Evolutionary conservation across 805 yeast species (phyloP), one percentile per base, ranked within the genome.

Genomic region (Teunomyces lycoperdinae): DNA sequence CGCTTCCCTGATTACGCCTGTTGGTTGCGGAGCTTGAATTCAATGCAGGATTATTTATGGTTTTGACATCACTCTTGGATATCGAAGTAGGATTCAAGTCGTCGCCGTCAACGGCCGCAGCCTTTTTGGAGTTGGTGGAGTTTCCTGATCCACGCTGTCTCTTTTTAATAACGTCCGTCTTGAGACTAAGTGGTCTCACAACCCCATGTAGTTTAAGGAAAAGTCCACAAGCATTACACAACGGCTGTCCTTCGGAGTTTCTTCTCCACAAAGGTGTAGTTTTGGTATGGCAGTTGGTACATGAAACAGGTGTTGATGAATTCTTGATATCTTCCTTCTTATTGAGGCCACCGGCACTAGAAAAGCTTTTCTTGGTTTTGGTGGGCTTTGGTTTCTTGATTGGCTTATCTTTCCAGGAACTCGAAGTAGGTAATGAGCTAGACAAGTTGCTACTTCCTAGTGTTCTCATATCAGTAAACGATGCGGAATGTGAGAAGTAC

Each of bases 261-360:
- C 97, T 76, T 57, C 99, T 75, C 99, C 99, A 92, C 13, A 92
- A 67, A 1, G 99, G 99, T 0, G 99, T 92, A 13, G 95, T 90
- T 53, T 79, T 82, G 0, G 99, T 92, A 59, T 86, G 84, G 67
- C 99, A 92, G 67, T 92, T 92, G 13, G 92, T 84, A 67, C 98
- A 92, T 27, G 70, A 60, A 4, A 63, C 61, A 31, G 43, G 34
- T 24, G 24, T 16, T 9, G 34, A 40, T 20, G 29, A 31, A 17
- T 44, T 27, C 16, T 27, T 26, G 10, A 28, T 14, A n/a, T 26
- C 30, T 26, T 30, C 42, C 30, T 28, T 33, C 43, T 27, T 31
- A 27, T 27, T 30, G 26, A 16, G 17, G 31, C 16, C 44, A 17
- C 36, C 33, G 8, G 38, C 36, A 24, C 44, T 31, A 13, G 29